Conservation (phyloP, 208 protist species). For the Wallacemonas sp. region DNA sequence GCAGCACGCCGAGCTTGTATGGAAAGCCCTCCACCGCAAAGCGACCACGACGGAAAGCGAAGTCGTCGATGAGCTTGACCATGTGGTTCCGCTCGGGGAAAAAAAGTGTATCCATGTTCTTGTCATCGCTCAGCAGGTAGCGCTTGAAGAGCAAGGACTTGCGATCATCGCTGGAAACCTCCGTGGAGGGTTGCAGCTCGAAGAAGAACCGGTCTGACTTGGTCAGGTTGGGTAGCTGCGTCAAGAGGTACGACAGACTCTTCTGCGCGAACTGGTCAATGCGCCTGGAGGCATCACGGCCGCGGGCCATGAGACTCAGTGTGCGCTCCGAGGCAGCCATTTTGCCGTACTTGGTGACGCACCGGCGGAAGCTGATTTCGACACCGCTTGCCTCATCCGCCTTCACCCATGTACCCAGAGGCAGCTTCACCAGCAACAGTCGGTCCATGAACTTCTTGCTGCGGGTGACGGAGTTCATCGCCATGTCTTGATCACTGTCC, state of each 20-base stretch:
- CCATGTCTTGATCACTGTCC: constrained; percentile 25
- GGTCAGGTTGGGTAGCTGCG: constrained; percentile 34
- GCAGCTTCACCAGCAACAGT: constrained; percentile 43
- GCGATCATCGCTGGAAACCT: constrained; percentile 5
- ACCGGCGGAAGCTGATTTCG: constrained; percentile 41
- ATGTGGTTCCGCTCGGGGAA: constrained; percentile 69
- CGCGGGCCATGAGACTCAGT: constrained; percentile 25
- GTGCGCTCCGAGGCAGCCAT: constrained; percentile 20
- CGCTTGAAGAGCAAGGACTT: constrained; percentile 47
- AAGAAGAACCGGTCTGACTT: constrained; percentile 28
- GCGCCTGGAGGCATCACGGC: constrained; percentile 20
- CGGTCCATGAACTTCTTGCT: constrained; percentile 27
- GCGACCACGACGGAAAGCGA: constrained; percentile 62
- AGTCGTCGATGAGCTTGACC: constrained; percentile 79
- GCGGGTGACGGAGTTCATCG: constrained; percentile 23
- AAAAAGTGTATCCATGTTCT: constrained; percentile 87
- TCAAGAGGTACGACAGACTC: constrained; percentile 38
- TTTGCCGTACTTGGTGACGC: constrained; percentile 11
- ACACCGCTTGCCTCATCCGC: constrained; percentile 32
- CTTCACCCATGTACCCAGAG: constrained; percentile 33
- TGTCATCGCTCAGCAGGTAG: constrained; percentile 70
- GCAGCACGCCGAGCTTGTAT: constrained; percentile 96
- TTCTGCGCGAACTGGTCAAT: constrained; percentile 41
- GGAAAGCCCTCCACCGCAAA: constrained; percentile 86
- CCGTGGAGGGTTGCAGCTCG: constrained; percentile 37